Percentiles rank a stretch among this genome's conserved stretches.
These are phyloP conservation scores for Didymella keratinophila DNA, from an alignment of 2,329 filamentous ascomycete species.

Conservation along the genomic window DNA sequence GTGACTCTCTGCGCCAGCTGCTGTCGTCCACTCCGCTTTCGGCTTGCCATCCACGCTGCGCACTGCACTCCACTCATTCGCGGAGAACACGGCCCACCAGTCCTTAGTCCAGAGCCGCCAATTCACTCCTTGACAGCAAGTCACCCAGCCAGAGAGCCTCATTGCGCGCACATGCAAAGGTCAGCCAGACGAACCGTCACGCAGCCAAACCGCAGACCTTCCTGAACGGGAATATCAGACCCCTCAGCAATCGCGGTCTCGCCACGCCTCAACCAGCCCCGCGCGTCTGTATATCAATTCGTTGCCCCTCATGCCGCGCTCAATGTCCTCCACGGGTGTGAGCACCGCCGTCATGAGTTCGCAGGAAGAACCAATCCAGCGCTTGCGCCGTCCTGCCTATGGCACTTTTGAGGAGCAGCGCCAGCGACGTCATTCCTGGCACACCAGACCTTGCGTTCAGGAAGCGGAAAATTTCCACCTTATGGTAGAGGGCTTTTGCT, in stretches of 20 bases:
- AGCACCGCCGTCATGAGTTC: conserved; percentile 48
- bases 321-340: conserved; percentile 23
- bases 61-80: conserved; percentile 17
- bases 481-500: conserved; percentile 40
- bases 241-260: conserved; percentile 19
- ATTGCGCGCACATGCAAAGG: conserved; percentile 32
- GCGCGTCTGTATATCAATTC: conserved; percentile 30
- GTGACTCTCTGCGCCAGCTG: conserved; percentile 2
- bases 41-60: conserved; percentile 19
- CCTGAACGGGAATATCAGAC: conserved; percentile 18
- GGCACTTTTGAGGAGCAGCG: conserved; percentile 46
- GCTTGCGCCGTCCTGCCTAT: conserved; percentile 47
- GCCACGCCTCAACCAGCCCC: conserved; percentile 35
- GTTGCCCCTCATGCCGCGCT: conserved; percentile 34
- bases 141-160: conserved; percentile 29
- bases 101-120: conserved; percentile 7
- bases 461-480: conserved; percentile 59
- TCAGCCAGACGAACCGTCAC: conserved; percentile 28
- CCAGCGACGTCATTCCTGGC: conserved; percentile 58
- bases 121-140: conserved; percentile 19
- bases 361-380: conserved; percentile 55
- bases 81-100: conserved; percentile 16
- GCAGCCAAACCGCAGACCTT: conserved; percentile 22
- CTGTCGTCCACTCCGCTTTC: conserved; percentile 18
- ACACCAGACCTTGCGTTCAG: conserved; percentile 54